A percentile compares a stretch with the other conserved stretches of the same genome.
Evolutionary conservation across 495 filamentous ascomycete genomes (phyloP).

Genomic region (Pseudoneurospora amorphoporcata): DNA sequence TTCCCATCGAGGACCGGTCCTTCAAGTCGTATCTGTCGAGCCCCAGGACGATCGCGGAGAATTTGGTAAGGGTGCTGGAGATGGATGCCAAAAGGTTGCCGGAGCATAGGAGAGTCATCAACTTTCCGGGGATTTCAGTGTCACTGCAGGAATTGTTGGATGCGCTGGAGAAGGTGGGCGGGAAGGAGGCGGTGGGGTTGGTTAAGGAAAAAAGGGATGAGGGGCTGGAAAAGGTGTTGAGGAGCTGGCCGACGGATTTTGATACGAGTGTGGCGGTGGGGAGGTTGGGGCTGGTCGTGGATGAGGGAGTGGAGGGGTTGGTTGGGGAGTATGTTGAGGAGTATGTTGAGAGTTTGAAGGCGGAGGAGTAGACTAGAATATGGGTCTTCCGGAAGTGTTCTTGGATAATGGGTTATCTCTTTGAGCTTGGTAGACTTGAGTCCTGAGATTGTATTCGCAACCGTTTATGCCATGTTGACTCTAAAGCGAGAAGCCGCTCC

Average conservation of each 20-base stretch:
- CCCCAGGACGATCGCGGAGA: slow-evolving; percentile 57
- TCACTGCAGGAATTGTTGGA: slow-evolving; percentile 68
- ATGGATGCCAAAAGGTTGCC: slow-evolving; percentile 47
- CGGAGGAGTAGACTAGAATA: not conserved
- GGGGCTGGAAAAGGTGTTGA: slow-evolving; percentile 57
- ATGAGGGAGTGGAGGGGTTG: slow-evolving; percentile 27
- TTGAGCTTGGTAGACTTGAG: not conserved
- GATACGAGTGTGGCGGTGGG: slow-evolving; percentile 45
- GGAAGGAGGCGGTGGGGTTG: slow-evolving; percentile 52
- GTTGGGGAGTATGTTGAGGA: slow-evolving; percentile 30
- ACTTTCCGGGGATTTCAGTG: slow-evolving; percentile 64
- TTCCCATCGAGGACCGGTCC: slow-evolving; percentile 47
- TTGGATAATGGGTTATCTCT: not conserved
- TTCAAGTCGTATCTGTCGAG: slow-evolving; percentile 61
- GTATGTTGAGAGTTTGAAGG: slow-evolving; percentile 27
- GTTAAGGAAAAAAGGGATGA: slow-evolving; percentile 58
- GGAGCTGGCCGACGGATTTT: slow-evolving; percentile 63
- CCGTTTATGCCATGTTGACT: not conserved
- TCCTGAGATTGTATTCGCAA: no score
- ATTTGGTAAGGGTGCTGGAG: slow-evolving; percentile 52
- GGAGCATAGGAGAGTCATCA: slow-evolving; percentile 49
- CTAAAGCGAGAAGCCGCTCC: not conserved
- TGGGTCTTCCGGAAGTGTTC: not conserved
- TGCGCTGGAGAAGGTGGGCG: slow-evolving; percentile 57
- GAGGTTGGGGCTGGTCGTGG: slow-evolving; percentile 48